A percentile compares a stretch with the other conserved stretches of the same genome.
phyloP scores from a whole-genome alignment of 1,139 yeast species.

The Lodderomyces jiufengensis region DNA sequence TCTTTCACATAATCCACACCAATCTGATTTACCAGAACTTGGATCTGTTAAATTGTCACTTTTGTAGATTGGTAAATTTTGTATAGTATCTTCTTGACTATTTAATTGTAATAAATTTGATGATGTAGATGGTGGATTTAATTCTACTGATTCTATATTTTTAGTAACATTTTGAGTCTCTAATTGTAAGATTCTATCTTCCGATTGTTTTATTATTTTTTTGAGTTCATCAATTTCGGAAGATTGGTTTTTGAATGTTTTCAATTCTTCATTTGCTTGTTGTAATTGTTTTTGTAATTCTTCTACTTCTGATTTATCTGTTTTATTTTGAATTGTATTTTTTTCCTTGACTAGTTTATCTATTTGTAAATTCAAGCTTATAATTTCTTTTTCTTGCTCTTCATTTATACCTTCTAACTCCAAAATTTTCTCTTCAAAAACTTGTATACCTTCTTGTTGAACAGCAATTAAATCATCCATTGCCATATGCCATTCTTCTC shows the following conservation, averaged over 20 bases:
- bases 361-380: conserved; percentile 6
- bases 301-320: no score
- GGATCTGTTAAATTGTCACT: conserved; percentile 58
- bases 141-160: background rate
- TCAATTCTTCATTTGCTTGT: background rate
- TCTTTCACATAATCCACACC: conserved; percentile 93
- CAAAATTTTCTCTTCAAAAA: conserved; percentile 17
- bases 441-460: conserved; percentile 34
- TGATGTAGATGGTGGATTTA: conserved; percentile 1
- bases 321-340: no score
- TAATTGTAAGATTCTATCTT: background rate
- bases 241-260: background rate
- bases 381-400: conserved; percentile 12
- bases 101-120: background rate
- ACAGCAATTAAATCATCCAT: conserved; percentile 49
- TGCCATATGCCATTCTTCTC: conserved; percentile 56
- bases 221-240: conserved; percentile 15
- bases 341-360: conserved; percentile 2
- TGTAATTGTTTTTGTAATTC: background rate
- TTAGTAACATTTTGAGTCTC: background rate
- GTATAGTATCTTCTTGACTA: conserved; percentile 7
- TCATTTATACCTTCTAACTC: conserved; percentile 13
- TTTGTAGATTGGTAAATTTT: conserved; percentile 47
- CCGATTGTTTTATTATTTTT: conserved; percentile 19
- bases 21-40: conserved; percentile 66